phyloP scores from a whole-genome alignment of 352 stramenopile genomes.

The Aphanomyces astaci region DNA sequence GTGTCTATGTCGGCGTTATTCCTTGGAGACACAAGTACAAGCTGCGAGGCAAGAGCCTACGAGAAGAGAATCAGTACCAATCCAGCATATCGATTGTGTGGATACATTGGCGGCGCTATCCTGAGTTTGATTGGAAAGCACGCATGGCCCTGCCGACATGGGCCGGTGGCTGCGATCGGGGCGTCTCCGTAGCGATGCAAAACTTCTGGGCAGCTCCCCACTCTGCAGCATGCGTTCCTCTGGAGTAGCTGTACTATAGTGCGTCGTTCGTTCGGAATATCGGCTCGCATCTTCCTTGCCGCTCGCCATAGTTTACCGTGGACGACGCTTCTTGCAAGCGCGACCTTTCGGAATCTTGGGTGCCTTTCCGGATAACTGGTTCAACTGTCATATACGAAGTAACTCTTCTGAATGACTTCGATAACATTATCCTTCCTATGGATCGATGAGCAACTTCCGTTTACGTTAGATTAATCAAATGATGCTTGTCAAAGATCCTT shows the following conservation, averaged over 20 bases:
- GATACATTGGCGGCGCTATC: neutral
- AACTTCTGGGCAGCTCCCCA: neutral
- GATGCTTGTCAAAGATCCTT: too few relatives aligned
- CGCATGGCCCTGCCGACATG: slow-evolving; percentile 1
- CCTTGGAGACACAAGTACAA: neutral
- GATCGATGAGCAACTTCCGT: too few relatives aligned
- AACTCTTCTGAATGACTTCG: too few relatives aligned
- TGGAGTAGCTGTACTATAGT: neutral
- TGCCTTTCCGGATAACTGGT: neutral
- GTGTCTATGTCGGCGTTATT: neutral
- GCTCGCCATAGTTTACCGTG: neutral
- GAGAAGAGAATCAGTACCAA: neutral
- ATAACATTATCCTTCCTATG: too few relatives aligned
- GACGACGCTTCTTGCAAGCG: neutral
- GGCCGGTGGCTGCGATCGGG: slow-evolving; percentile 1
- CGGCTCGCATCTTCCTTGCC: neutral
- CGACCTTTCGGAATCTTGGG: neutral
- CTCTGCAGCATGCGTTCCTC: neutral
- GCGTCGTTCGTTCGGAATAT: neutral
- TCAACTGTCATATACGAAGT: too few relatives aligned
- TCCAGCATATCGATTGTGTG: neutral
- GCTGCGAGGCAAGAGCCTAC: neutral
- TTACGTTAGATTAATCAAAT: too few relatives aligned
- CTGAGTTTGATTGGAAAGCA: neutral
- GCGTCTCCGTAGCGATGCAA: neutral